Evolutionary conservation across 73 alveolate genomes (phyloP), one percentile per base, ranked within the genome.

Genomic region (Paramecium pentaurelia): DNA sequence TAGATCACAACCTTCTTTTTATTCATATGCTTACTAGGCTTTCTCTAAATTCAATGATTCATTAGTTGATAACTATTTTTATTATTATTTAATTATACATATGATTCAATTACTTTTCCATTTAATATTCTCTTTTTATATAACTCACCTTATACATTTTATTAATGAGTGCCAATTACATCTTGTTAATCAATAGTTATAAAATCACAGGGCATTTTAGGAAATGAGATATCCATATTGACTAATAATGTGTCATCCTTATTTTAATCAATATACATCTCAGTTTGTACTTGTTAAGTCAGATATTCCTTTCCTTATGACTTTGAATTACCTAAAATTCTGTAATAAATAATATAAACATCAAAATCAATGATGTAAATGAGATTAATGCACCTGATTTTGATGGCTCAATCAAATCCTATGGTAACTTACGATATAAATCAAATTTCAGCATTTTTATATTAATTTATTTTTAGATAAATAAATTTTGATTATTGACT

Each of bases 141-240:
- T 60, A 97, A 51, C 16, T 92, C 93, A 0, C 98, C 99, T 71
- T 93, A 87, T 16, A 95, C 87, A 86, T 95, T 95, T 12, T 89
- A 94, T 32, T 94, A 92, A 86, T 98, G 99, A 75, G 99, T 96
- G 12, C 99, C 99, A 95, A 99, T 89, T 34, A 97, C 97, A 93
- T 99, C 99, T 83, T 97, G 95, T 20, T 96, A 98, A 95, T 98
- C 99, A 16, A 99, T 94, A 88, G 99, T 94, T 49, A 98, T 83
- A 34, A 99, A 91, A 83, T 96, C 99, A 93, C 99, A 99, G 4
- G 99, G 99, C 93, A 97, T 95, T 40, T 93, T 92, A 60, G 97
- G 96, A 86, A 98, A 93, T 38, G 90, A 95, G 9, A 98, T 95
- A 92, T 98, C 99, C n/a, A 98, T 32, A 86, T 98, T 97, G 75